These are phyloP conservation scores for Paramecium bursaria DNA, from an alignment of 73 alveolate species.

Conservation along the genomic window DNA sequence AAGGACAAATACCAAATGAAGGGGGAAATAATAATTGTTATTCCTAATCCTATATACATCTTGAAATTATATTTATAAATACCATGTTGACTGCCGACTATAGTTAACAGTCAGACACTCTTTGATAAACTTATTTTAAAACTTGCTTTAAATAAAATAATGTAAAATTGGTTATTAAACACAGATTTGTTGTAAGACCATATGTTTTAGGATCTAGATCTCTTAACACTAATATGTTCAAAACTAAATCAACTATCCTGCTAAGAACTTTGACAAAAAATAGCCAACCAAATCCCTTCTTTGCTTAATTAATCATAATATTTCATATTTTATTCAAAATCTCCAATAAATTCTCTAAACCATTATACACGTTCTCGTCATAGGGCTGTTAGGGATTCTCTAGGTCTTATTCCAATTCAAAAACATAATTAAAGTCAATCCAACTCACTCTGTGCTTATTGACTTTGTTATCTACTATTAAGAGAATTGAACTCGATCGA, in stretches of 20 bases:
- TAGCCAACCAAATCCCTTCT: conserved; percentile 29
- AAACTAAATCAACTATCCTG: conserved; percentile 47
- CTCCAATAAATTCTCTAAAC: not conserved
- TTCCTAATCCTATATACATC: conserved; percentile 56
- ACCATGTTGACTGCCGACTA: conserved; percentile 2
- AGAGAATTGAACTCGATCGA: conserved; percentile 9
- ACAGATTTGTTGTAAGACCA: conserved; percentile 2
- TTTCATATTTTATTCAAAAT: conserved; percentile 26
- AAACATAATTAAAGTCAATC: conserved; percentile 38
- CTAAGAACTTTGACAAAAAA: conserved; percentile 51
- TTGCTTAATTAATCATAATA: conserved; percentile 39
- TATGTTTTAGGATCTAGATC: conserved; percentile 23
- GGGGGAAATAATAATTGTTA: conserved; percentile 46
- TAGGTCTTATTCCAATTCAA: not conserved
- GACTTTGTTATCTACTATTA: conserved; percentile 18
- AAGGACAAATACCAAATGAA: not conserved
- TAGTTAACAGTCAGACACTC: too few relatives aligned
- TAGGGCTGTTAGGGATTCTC: not conserved
- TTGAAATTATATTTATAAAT: not conserved
- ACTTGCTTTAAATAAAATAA: conserved; percentile 26
- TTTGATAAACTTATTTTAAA: conserved; percentile 24
- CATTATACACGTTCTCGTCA: not conserved
- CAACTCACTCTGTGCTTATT: conserved; percentile 3
- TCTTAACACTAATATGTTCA: conserved; percentile 45
- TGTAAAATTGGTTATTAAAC: conserved; percentile 2